Conservation (phyloP, 345 rosid genomes). For the Sisymbrium irio region DNA sequence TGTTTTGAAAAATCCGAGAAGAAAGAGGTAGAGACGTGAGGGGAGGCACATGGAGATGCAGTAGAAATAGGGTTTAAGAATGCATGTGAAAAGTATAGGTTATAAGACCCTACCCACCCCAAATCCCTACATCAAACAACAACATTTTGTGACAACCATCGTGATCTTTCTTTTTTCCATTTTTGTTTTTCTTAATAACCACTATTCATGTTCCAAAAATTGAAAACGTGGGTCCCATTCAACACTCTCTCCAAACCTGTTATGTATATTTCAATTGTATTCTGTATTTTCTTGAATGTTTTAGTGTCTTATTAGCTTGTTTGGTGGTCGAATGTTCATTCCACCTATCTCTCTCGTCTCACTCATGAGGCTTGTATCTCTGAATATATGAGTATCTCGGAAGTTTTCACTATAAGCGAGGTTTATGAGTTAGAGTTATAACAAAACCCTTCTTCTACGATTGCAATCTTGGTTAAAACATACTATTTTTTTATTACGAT, state of each 20-base stretch:
- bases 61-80: slow-evolving; percentile 40
- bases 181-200: slow-evolving; percentile 18
- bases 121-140: slow-evolving; percentile 30
- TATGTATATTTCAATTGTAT: not conserved
- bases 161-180: slow-evolving; percentile 26
- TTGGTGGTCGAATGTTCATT: not conserved
- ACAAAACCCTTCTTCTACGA: too few relatives aligned
- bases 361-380: not conserved
- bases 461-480: too few relatives aligned
- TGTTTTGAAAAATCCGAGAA: not conserved
- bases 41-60: slow-evolving; percentile 41
- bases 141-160: slow-evolving; percentile 39
- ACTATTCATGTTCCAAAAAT: slow-evolving; percentile 34
- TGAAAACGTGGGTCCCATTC: slow-evolving; percentile 24
- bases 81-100: slow-evolving; percentile 39
- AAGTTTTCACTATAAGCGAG: not conserved
- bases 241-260: slow-evolving; percentile 16
- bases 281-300: not conserved
- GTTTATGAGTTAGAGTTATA: not conserved
- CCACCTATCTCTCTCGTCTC: not conserved
- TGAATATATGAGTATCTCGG: not conserved
- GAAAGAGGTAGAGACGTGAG: slow-evolving; percentile 30
- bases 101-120: slow-evolving; percentile 31
- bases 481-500: too few relatives aligned
- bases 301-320: not conserved